Percentiles rank a stretch among this genome's conserved stretches.
Conservation (phyloP, 2,329 filamentous ascomycete genomes). For the Grosmannia serpens region DNA sequence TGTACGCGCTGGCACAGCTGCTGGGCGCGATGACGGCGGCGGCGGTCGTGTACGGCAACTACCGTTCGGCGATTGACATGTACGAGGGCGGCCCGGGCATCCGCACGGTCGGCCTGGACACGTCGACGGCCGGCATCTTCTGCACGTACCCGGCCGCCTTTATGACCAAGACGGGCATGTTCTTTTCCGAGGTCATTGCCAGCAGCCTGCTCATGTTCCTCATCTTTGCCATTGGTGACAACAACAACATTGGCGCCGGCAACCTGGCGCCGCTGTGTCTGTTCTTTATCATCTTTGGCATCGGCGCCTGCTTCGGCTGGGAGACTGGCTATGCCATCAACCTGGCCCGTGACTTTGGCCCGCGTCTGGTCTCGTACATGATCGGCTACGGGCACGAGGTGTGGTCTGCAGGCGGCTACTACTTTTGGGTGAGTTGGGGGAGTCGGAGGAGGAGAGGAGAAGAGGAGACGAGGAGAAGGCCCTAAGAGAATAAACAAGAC, state of each 20-base stretch:
- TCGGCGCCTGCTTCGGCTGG: conserved; percentile 42
- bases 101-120: conserved; percentile 25
- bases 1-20: conserved; percentile 45
- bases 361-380: conserved; percentile 45
- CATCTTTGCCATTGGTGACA: conserved; percentile 47
- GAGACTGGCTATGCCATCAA: conserved; percentile 43
- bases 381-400: conserved; percentile 24
- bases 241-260: conserved; percentile 45
- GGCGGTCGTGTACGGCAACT: conserved; percentile 43
- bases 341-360: conserved; percentile 45
- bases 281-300: conserved; percentile 41
- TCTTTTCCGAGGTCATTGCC: conserved; percentile 49
- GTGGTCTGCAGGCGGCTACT: conserved; percentile 12
- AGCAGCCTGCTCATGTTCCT: conserved; percentile 43
- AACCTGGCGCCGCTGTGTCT: conserved; percentile 27
- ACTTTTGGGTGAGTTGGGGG: conserved; percentile 9
- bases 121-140: conserved; percentile 41
- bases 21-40: conserved; percentile 45
- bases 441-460: no score
- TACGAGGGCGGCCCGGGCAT: conserved; percentile 15
- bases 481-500: not conserved
- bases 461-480: no score
- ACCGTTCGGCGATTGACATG: conserved; percentile 33
- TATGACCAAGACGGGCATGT: conserved; percentile 41
- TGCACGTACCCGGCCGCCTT: conserved; percentile 38